phyloP scores from a whole-genome alignment of 352 stramenopile species.

The Phytophthora ohioensis region DNA sequence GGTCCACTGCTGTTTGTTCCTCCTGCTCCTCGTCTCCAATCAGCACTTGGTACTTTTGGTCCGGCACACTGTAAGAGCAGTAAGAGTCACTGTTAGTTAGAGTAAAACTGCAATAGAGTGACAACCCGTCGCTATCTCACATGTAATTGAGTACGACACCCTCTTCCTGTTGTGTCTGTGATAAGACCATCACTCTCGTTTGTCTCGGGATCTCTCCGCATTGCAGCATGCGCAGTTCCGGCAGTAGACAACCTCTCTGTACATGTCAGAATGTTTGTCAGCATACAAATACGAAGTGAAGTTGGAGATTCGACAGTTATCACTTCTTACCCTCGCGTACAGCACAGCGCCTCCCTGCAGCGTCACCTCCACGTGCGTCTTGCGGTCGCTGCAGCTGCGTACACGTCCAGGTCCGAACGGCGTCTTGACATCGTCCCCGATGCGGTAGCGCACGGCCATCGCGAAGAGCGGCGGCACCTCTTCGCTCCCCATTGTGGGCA shows the following conservation, averaged over 20 bases:
- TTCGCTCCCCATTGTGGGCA: slow-evolving; percentile 23
- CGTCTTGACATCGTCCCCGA: slow-evolving; percentile 71
- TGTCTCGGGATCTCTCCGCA: slow-evolving; percentile 71
- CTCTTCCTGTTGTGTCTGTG: not conserved
- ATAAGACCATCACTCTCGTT: slow-evolving; percentile 47
- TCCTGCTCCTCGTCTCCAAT: not conserved
- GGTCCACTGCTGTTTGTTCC: not conserved
- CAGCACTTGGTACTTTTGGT: slow-evolving; percentile 45
- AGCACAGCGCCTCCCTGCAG: slow-evolving; percentile 62
- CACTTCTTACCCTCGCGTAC: slow-evolving; percentile 52
- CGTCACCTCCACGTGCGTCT: slow-evolving; percentile 63
- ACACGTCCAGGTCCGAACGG: slow-evolving; percentile 72
- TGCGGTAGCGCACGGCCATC: slow-evolving; percentile 68
- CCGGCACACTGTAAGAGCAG: slow-evolving; percentile 25
- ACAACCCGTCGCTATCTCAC: slow-evolving; percentile 6
- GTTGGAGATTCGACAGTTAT: not conserved
- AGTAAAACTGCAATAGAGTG: not conserved
- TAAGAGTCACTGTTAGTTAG: not conserved
- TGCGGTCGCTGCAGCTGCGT: slow-evolving; percentile 49
- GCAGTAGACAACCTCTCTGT: slow-evolving; percentile 63
- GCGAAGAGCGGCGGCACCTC: slow-evolving; percentile 78
- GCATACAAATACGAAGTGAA: slow-evolving; percentile 12
- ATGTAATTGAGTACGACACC: slow-evolving; percentile 41
- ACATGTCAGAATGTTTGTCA: not conserved
- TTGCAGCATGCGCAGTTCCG: slow-evolving; percentile 74